Percentiles rank a stretch among this genome's conserved stretches.
phyloP scores from a whole-genome alignment of 495 filamentous ascomycete species.

The Hypoxylon fragiforme region DNA sequence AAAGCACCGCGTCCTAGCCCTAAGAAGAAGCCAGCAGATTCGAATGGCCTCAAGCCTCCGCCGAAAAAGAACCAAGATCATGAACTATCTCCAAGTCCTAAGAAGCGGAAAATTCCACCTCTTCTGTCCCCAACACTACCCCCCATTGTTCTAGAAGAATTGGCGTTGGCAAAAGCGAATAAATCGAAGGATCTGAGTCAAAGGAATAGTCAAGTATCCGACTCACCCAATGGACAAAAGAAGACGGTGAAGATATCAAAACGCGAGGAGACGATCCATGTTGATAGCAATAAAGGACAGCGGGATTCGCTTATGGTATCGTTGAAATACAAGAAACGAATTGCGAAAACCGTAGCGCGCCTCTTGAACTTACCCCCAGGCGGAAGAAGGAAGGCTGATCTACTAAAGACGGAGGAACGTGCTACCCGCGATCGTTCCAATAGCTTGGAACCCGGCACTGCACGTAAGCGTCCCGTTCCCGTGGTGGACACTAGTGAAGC shows the following conservation, averaged over 20 bases:
- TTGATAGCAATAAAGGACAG: constrained; percentile 38
- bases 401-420: constrained; percentile 39
- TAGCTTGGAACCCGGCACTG: constrained; percentile 44
- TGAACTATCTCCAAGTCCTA: constrained; percentile 36
- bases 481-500: constrained; percentile 36
- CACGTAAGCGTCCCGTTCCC: constrained; percentile 49
- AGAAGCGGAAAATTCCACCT: constrained; percentile 46
- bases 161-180: constrained; percentile 42
- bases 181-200: constrained; percentile 42
- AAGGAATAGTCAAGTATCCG: constrained; percentile 35
- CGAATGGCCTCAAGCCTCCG: constrained; percentile 25
- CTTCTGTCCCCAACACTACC: constrained; percentile 55
- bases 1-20: constrained; percentile 31
- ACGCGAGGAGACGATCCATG: constrained; percentile 35
- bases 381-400: constrained; percentile 42
- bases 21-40: constrained; percentile 35
- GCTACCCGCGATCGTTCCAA: constrained; percentile 40
- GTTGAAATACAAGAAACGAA: constrained; percentile 49
- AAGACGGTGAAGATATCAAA: constrained; percentile 39
- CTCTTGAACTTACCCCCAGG: constrained; percentile 47
- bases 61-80: constrained; percentile 41
- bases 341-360: constrained; percentile 45
- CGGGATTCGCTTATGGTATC: constrained; percentile 25
- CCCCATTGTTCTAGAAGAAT: constrained; percentile 47
- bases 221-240: constrained; percentile 44